These are phyloP conservation scores for Gynandropsis gynandra DNA, from an alignment of 345 rosid species.

Conservation along the genomic window DNA sequence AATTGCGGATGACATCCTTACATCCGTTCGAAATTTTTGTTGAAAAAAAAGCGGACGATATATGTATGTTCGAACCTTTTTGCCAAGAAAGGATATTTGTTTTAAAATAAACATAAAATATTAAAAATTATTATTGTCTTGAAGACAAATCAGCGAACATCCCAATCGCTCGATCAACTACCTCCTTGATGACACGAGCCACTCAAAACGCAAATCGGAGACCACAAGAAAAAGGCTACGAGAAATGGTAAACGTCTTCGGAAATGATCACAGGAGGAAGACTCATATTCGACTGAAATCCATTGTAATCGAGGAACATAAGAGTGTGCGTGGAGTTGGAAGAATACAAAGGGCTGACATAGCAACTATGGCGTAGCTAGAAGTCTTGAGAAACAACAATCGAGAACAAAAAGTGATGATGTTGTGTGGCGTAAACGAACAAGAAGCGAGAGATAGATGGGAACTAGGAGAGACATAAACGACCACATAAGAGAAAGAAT, in stretches of 20 bases:
- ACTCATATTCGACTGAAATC: conserved; percentile 23
- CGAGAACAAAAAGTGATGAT: conserved; percentile 52
- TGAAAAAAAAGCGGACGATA: no score
- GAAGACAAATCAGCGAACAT: conserved; percentile 61
- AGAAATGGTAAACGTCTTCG: conserved; percentile 47
- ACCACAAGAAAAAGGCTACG: conserved; percentile 50
- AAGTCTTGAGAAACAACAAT: no score
- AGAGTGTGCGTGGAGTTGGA: conserved; percentile 51
- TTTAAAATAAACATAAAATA: no score
- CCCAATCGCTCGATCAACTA: conserved; percentile 33
- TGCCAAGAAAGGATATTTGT: no score
- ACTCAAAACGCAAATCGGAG: conserved; percentile 55
- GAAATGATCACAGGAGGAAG: conserved; percentile 47
- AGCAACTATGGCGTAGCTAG: no score
- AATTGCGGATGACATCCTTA: no score
- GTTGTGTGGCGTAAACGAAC: conserved; percentile 21
- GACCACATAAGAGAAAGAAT: conserved; percentile 29
- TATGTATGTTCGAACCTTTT: no score
- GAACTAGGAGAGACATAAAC: conserved; percentile 15
- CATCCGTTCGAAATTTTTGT: no score
- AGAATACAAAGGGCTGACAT: no score
- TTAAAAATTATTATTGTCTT: no score
- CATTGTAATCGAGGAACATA: conserved; percentile 42
- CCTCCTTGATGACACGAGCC: conserved; percentile 66
- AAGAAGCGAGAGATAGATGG: no score